Evolutionary conservation across 768 basidiomycete species (phyloP).

Genomic region (Lactifluus echinatus): DNA sequence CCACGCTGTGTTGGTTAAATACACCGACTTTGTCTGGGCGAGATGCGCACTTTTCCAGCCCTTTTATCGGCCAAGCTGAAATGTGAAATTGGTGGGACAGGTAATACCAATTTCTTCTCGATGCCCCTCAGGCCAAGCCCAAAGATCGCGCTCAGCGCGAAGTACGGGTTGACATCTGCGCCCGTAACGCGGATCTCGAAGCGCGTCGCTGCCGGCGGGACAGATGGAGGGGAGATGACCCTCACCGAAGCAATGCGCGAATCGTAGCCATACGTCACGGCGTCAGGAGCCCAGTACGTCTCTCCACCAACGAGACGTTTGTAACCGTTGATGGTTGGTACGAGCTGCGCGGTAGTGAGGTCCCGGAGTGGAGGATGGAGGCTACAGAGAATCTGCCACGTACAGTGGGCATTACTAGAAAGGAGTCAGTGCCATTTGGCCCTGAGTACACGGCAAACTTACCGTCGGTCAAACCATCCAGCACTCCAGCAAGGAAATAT

Average conservation of each 20-base stretch:
- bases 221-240: slow-evolving; percentile 86
- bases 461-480: slow-evolving; percentile 89
- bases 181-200: slow-evolving; percentile 94
- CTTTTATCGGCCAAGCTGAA: slow-evolving; percentile 47
- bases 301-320: slow-evolving; percentile 93
- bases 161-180: slow-evolving; percentile 95
- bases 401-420: slow-evolving; percentile 20
- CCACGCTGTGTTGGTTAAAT: not conserved
- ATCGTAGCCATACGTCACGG: slow-evolving; percentile 93
- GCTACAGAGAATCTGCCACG: not conserved
- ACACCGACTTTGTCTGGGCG: not conserved
- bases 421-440: not conserved
- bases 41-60: slow-evolving; percentile 40
- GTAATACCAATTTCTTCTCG: slow-evolving; percentile 58
- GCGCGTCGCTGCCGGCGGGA: slow-evolving; percentile 71
- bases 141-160: slow-evolving; percentile 82
- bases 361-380: not conserved
- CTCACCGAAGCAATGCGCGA: slow-evolving; percentile 88
- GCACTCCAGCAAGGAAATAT: slow-evolving; percentile 88
- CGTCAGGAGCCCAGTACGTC: slow-evolving; percentile 90
- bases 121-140: slow-evolving; percentile 83
- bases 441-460: slow-evolving; percentile 21
- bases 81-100: slow-evolving; percentile 61
- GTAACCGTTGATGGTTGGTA: slow-evolving; percentile 93
- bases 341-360: slow-evolving; percentile 38